These are phyloP conservation scores for Pyrenochaeta sp. DNA, from an alignment of 2,329 filamentous ascomycete species.

Conservation along the genomic window DNA sequence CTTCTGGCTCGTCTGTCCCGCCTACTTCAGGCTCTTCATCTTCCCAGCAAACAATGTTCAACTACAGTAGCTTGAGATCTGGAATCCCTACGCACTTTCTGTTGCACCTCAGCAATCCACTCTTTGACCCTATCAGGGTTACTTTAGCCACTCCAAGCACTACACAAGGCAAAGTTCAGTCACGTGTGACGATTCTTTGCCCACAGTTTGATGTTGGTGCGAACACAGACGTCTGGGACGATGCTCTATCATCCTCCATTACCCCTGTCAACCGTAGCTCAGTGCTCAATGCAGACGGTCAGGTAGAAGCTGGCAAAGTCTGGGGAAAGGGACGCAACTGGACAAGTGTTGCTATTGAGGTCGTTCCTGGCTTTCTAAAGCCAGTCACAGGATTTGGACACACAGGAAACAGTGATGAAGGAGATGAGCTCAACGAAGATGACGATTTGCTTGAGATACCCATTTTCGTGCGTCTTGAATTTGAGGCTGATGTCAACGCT, in stretches of 20 bases:
- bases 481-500: constrained; percentile 77
- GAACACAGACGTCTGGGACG: constrained; percentile 94
- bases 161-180: constrained; percentile 47
- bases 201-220: constrained; percentile 94
- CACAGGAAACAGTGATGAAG: constrained; percentile 26
- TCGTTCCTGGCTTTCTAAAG: constrained; percentile 67
- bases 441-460: constrained; percentile 84
- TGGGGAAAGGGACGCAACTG: constrained; percentile 95
- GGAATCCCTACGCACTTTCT: constrained; percentile 76
- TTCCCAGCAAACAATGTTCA: constrained; percentile 42
- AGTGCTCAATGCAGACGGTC: constrained; percentile 31
- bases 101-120: constrained; percentile 89
- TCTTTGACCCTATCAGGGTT: constrained; percentile 90
- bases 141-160: constrained; percentile 79
- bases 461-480: constrained; percentile 91
- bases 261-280: constrained; percentile 47
- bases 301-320: constrained; percentile 88
- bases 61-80: constrained; percentile 59
- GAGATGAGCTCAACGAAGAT: constrained; percentile 56
- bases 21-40: constrained; percentile 31
- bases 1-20: constrained; percentile 58
- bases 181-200: constrained; percentile 89
- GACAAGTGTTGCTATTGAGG: constrained; percentile 92
- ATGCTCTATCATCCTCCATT: constrained; percentile 69
- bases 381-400: constrained; percentile 13